These are phyloP conservation scores for Lentinula aciculospora DNA, from an alignment of 768 basidiomycete genomes.

Conservation along the genomic window DNA sequence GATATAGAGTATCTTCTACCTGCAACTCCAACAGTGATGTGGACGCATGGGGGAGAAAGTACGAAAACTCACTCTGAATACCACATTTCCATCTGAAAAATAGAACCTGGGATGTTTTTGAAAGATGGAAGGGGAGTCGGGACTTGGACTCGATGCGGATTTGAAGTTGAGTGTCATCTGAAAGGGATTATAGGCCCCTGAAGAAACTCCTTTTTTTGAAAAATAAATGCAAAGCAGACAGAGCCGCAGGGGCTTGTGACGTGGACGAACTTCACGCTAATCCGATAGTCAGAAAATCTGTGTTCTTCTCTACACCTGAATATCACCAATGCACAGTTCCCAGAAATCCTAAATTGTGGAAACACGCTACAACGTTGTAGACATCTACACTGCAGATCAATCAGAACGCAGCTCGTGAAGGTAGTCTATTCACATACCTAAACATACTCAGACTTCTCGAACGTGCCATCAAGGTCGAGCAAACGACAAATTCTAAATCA, in stretches of 20 bases:
- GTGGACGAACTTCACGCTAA: too few relatives aligned
- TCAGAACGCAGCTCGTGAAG: too few relatives aligned
- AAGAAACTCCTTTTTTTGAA: neutral
- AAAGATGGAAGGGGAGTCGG: neutral
- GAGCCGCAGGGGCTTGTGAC: too few relatives aligned
- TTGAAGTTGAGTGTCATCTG: neutral
- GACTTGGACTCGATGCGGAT: neutral
- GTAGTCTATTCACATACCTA: too few relatives aligned
- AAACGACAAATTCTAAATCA: neutral
- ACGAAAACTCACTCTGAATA: slow-evolving; percentile 21
- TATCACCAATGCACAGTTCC: too few relatives aligned
- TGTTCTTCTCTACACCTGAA: too few relatives aligned
- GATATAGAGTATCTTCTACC: slow-evolving; percentile 50
- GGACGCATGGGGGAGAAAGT: neutral
- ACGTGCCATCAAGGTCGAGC: neutral
- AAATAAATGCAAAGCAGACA: neutral
- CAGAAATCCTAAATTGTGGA: too few relatives aligned
- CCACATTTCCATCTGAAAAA: slow-evolving; percentile 23
- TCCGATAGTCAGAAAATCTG: too few relatives aligned
- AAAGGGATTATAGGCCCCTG: neutral
- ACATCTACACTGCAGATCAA: too few relatives aligned
- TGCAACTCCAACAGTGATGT: slow-evolving; percentile 14
- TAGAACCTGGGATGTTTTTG: slow-evolving; percentile 23
- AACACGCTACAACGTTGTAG: too few relatives aligned
- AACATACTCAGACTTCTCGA: too few relatives aligned